Evolutionary conservation across 768 basidiomycete genomes (phyloP).

Genomic region (Suillus decipiens): DNA sequence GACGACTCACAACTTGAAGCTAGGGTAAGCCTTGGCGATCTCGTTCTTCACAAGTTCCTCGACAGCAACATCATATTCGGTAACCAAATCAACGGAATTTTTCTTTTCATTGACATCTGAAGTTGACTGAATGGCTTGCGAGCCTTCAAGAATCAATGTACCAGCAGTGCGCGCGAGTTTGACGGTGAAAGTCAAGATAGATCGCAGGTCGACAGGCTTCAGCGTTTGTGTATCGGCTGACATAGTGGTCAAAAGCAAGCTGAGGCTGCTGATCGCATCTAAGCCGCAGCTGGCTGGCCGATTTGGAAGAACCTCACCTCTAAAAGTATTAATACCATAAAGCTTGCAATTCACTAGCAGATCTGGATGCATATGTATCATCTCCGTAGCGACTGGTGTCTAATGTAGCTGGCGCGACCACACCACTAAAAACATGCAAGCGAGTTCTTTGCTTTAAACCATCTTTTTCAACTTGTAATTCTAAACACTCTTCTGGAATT

Average conservation of each 20-base stretch:
- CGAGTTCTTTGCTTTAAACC: neutral
- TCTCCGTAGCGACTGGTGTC: neutral
- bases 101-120: slow-evolving; percentile 79
- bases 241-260: slow-evolving; percentile 27
- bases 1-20: slow-evolving; percentile 83
- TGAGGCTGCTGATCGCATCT: neutral
- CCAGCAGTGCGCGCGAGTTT: slow-evolving; percentile 77
- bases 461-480: neutral
- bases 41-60: slow-evolving; percentile 80
- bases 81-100: slow-evolving; percentile 93
- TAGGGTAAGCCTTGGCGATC: slow-evolving; percentile 65
- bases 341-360: neutral
- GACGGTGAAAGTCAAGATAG: slow-evolving; percentile 67
- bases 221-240: slow-evolving; percentile 25
- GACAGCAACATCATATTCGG: slow-evolving; percentile 90
- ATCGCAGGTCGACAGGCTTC: slow-evolving; percentile 48
- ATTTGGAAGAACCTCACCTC: neutral
- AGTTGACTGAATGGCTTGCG: slow-evolving; percentile 65
- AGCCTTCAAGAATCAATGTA: slow-evolving; percentile 73
- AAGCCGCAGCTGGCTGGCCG: neutral
- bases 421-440: neutral
- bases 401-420: neutral
- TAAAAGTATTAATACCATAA: neutral
- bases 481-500: neutral
- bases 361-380: neutral